phyloP scores from a whole-genome alignment of 2,329 filamentous ascomycete species.

The Hypoxylon sp. region DNA sequence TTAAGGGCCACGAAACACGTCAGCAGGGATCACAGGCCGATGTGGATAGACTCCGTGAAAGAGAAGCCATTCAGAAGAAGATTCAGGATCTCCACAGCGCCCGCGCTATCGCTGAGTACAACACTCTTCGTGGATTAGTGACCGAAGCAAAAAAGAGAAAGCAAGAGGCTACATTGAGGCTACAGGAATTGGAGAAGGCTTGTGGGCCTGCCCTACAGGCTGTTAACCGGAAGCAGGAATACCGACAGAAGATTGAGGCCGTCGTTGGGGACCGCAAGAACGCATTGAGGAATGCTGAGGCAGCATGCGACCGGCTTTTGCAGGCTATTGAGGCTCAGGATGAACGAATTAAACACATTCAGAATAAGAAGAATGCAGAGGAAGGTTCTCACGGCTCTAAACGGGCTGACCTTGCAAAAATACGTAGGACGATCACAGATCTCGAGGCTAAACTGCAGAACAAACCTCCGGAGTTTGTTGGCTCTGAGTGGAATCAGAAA shows the following conservation, averaged over 20 bases:
- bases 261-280: constrained; percentile 70
- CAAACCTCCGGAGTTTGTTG: constrained; percentile 76
- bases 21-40: constrained; percentile 84
- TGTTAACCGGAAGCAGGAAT: constrained; percentile 78
- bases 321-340: constrained; percentile 55
- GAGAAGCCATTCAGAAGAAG: constrained; percentile 75
- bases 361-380: constrained; percentile 66
- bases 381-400: constrained; percentile 65
- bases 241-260: constrained; percentile 70
- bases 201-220: constrained; percentile 77
- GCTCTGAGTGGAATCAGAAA: constrained; percentile 77
- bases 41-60: constrained; percentile 85
- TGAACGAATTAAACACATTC: constrained; percentile 62
- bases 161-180: constrained; percentile 68
- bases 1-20: constrained; percentile 78
- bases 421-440: constrained; percentile 71
- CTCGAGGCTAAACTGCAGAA: constrained; percentile 76
- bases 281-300: constrained; percentile 69
- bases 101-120: constrained; percentile 76
- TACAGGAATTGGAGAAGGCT: constrained; percentile 71
- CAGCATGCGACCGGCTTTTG: constrained; percentile 62
- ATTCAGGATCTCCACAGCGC: constrained; percentile 76
- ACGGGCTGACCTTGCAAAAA: constrained; percentile 56
- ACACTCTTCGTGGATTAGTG: constrained; percentile 65
- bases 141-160: constrained; percentile 69